phyloP scores from a whole-genome alignment of 192 early-diverging fungal species.

The Umbelopsis ramanniana region DNA sequence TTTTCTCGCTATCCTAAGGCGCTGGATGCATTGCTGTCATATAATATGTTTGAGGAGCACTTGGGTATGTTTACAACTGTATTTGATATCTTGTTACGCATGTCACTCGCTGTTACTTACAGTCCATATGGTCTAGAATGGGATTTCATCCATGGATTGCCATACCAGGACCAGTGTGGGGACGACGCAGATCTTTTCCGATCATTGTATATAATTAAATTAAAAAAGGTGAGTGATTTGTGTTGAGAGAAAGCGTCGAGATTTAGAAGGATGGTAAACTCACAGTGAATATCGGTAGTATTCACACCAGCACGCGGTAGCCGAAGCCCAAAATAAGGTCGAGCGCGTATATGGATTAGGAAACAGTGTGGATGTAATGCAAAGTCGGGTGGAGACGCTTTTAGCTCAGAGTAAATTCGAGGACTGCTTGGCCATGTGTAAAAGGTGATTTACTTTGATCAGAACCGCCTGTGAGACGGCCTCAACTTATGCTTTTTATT shows the following conservation, averaged over 20 bases:
- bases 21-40: constrained; percentile 54
- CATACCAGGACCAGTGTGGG: constrained; percentile 53
- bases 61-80: constrained; percentile 51
- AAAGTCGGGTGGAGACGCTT: constrained; percentile 60
- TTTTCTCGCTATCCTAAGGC: constrained; percentile 46
- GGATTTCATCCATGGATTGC: constrained; percentile 54
- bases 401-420: constrained; percentile 52
- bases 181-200: constrained; percentile 60
- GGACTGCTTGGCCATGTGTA: constrained; percentile 51
- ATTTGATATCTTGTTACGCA: background rate
- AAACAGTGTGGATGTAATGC: constrained; percentile 54
- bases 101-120: background rate
- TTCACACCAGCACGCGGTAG: constrained; percentile 11
- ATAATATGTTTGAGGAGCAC: constrained; percentile 61
- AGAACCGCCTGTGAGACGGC: background rate
- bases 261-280: background rate
- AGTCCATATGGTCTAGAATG: constrained; percentile 49
- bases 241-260: constrained; percentile 15
- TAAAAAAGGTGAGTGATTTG: constrained; percentile 59
- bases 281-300: background rate
- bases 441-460: constrained; percentile 40
- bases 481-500: background rate
- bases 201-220: constrained; percentile 59
- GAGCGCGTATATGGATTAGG: constrained; percentile 46
- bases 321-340: constrained; percentile 40